Evolutionary conservation across 352 stramenopile species (phyloP).

Genomic region (Pythium biforme): DNA sequence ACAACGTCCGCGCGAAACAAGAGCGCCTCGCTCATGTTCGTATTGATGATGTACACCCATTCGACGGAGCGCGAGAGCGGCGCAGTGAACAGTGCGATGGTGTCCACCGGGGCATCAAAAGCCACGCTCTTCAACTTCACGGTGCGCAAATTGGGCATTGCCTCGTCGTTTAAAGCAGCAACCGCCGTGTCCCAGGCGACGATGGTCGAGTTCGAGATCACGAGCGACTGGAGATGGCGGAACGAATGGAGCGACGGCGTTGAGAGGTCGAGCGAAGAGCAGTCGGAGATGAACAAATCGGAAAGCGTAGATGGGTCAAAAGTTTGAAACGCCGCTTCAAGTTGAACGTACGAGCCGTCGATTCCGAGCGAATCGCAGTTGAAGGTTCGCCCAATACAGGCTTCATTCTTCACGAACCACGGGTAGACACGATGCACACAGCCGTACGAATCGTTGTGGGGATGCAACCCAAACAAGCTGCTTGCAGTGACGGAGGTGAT

Average conservation of each 20-base stretch:
- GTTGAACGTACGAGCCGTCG: neutral
- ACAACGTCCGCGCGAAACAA: neutral
- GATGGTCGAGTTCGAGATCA: slow-evolving; percentile 10
- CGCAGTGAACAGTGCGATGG: slow-evolving; percentile 1
- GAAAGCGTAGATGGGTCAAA: slow-evolving; percentile 5
- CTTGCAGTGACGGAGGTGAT: neutral
- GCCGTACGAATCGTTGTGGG: neutral
- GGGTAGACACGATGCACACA: slow-evolving; percentile 20
- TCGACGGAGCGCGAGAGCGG: slow-evolving; percentile 6
- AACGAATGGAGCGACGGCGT: slow-evolving; percentile 3
- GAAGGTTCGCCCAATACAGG: slow-evolving; percentile 12
- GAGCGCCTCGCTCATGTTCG: slow-evolving; percentile 8
- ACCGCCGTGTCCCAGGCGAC: neutral
- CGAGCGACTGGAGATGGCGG: slow-evolving; percentile 3
- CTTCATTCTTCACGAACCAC: slow-evolving; percentile 14
- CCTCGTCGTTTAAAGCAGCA: neutral
- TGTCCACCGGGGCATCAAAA: neutral
- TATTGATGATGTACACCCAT: slow-evolving; percentile 12
- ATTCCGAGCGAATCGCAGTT: slow-evolving; percentile 1
- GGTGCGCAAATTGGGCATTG: slow-evolving; percentile 6
- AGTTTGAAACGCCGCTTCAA: neutral
- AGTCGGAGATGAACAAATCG: slow-evolving; percentile 15
- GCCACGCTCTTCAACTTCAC: slow-evolving; percentile 8
- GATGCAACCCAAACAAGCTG: neutral
- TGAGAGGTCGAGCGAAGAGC: neutral